Conservation (phyloP, 495 filamentous ascomycete genomes). For the Letharia lupina region DNA sequence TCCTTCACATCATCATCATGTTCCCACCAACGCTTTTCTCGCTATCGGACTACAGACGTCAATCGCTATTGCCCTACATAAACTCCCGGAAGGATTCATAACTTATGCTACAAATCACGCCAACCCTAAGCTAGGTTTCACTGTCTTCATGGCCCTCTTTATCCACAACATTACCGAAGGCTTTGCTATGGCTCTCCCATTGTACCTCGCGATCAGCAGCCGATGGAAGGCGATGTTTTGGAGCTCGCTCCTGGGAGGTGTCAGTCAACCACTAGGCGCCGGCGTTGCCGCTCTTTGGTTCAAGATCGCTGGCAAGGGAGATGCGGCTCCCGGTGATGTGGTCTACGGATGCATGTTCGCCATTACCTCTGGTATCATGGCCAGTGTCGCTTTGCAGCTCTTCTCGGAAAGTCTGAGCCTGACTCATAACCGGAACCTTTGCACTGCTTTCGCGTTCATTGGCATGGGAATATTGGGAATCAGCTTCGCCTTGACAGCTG, state of each 20-base stretch:
- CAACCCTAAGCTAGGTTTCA: constrained; percentile 74
- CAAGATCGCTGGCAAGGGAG: constrained; percentile 37
- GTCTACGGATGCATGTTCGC: constrained; percentile 89
- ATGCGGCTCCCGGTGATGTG: constrained; percentile 37
- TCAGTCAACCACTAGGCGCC: constrained; percentile 81
- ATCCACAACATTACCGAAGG: constrained; percentile 98
- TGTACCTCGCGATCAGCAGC: constrained; percentile 77
- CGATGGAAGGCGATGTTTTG: constrained; percentile 74
- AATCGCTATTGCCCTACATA: constrained; percentile 90
- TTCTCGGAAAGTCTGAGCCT: constrained; percentile 78
- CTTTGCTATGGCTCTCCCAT: constrained; percentile 83
- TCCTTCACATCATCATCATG: constrained; percentile 70
- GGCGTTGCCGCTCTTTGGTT: constrained; percentile 80
- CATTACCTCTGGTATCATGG: constrained; percentile 87
- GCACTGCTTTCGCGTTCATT: constrained; percentile 75
- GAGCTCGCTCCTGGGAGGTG: constrained; percentile 72
- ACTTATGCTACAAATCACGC: constrained; percentile 98
- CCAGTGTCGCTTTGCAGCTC: constrained; percentile 78
- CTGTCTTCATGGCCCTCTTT: constrained; percentile 89
- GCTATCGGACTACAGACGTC: constrained; percentile 89
- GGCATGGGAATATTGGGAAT: constrained; percentile 86
- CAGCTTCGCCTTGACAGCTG: constrained; percentile 73
- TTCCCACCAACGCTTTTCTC: constrained; percentile 89
- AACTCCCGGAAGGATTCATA: constrained; percentile 96
- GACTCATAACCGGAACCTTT: constrained; percentile 70